phyloP scores from a whole-genome alignment of 2,329 filamentous ascomycete species.

The Monosporascus sp. region DNA sequence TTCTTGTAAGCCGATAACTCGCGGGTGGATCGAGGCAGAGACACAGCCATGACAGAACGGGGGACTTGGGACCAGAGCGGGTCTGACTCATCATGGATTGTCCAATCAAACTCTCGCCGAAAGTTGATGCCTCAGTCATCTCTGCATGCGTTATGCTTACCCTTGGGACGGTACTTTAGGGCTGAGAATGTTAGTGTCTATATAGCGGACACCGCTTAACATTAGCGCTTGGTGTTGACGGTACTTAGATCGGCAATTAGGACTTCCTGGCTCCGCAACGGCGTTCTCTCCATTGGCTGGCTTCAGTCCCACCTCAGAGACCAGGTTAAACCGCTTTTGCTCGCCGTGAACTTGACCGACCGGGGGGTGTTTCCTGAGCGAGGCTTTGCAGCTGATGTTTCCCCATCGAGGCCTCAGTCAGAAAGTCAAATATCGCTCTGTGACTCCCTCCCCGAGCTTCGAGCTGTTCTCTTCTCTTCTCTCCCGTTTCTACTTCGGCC shows the following conservation, averaged over 20 bases:
- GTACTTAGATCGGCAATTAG: neutral
- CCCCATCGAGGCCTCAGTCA: constrained; percentile 12
- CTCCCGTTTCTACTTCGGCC: constrained; percentile 7
- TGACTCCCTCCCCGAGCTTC: constrained; percentile 27
- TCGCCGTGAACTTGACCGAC: neutral
- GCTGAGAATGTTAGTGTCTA: neutral
- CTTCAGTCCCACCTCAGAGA: neutral
- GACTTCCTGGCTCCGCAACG: neutral
- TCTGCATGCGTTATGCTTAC: neutral
- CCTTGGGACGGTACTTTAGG: neutral
- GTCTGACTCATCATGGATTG: constrained; percentile 1
- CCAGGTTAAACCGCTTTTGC: neutral
- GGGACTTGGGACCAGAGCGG: neutral
- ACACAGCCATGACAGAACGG: neutral
- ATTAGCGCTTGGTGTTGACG: neutral
- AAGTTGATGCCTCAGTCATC: constrained; percentile 1
- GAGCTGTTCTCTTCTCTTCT: constrained; percentile 8
- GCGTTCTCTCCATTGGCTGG: neutral
- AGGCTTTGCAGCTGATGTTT: constrained; percentile 21
- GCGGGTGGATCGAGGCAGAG: too few relatives aligned
- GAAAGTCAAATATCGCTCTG: constrained; percentile 27
- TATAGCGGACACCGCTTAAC: too few relatives aligned
- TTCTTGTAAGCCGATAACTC: too few relatives aligned
- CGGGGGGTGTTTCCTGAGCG: constrained; percentile 5
- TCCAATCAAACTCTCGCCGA: constrained; percentile 4